These are phyloP conservation scores for Viola pubescens DNA, from an alignment of 441 rosid genomes.

Conservation along the genomic window DNA sequence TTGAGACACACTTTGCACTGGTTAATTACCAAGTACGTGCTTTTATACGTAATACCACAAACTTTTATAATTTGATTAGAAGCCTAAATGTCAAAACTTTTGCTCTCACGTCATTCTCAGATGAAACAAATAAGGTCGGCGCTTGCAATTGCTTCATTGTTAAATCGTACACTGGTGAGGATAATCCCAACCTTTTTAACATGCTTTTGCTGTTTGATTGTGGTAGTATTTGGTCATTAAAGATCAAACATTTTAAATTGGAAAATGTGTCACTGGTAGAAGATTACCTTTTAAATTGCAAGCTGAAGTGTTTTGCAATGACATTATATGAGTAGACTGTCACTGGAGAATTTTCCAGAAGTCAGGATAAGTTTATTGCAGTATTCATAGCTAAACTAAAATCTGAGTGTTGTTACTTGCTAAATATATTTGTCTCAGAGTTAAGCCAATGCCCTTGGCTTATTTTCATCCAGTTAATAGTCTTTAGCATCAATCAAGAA, in stretches of 20 bases:
- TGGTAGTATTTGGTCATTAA: not conserved
- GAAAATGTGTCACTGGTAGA: not conserved
- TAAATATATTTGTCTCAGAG: too few relatives aligned
- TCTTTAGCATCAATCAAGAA: too few relatives aligned
- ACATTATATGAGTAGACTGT: too few relatives aligned
- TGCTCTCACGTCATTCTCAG: constrained; percentile 35
- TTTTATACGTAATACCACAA: constrained; percentile 16
- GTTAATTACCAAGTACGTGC: constrained; percentile 76
- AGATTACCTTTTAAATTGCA: not conserved
- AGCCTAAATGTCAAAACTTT: constrained; percentile 18
- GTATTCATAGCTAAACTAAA: not conserved
- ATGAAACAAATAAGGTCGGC: constrained; percentile 90
- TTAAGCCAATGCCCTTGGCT: too few relatives aligned
- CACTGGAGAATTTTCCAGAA: not conserved
- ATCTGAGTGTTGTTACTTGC: too few relatives aligned
- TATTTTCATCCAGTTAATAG: too few relatives aligned
- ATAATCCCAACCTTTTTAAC: constrained; percentile 9
- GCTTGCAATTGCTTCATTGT: constrained; percentile 73
- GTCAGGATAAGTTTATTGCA: not conserved
- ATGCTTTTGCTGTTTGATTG: constrained; percentile 3
- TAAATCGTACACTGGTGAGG: constrained; percentile 90
- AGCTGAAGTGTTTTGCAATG: too few relatives aligned
- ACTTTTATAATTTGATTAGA: too few relatives aligned
- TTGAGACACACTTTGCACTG: constrained; percentile 71
- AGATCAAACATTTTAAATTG: not conserved